phyloP scores from a whole-genome alignment of 768 basidiomycete genomes.

The Trametes coccinea region DNA sequence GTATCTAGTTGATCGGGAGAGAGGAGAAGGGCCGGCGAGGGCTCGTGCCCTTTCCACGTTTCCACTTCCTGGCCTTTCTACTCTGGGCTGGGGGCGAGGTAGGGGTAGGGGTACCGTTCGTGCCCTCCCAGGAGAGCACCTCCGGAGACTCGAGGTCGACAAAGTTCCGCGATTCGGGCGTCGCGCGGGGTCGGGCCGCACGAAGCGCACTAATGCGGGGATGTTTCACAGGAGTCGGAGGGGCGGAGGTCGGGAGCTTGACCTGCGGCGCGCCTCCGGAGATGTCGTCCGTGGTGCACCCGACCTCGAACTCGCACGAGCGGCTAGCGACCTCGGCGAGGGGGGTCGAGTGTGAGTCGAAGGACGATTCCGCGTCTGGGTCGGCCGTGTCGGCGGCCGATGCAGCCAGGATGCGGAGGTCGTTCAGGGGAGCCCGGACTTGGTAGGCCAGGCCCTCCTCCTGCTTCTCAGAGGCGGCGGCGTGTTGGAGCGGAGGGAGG shows the following conservation, averaged over 20 bases:
- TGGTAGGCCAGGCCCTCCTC: neutral
- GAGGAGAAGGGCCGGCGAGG: neutral
- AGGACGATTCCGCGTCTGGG: neutral
- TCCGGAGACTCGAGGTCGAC: neutral
- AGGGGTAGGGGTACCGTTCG: neutral
- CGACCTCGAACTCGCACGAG: neutral
- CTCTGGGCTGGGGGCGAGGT: neutral
- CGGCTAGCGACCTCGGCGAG: neutral
- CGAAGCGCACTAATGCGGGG: neutral
- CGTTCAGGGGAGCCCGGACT: neutral
- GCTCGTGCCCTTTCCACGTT: neutral
- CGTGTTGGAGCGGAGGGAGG: no score
- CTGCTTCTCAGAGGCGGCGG: neutral
- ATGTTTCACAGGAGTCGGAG: no score
- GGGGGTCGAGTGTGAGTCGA: neutral
- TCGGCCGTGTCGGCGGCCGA: neutral
- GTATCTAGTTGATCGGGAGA: neutral
- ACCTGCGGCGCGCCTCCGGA: neutral
- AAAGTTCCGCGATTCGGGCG: neutral
- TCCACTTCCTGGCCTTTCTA: neutral
- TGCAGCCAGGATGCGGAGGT: neutral
- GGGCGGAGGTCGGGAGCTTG: neutral
- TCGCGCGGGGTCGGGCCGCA: neutral
- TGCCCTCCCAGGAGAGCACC: neutral
- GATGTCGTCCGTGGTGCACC: neutral